Evolutionary conservation across 75 land plant species (phyloP).

Genomic region (Larix kaempferi): DNA sequence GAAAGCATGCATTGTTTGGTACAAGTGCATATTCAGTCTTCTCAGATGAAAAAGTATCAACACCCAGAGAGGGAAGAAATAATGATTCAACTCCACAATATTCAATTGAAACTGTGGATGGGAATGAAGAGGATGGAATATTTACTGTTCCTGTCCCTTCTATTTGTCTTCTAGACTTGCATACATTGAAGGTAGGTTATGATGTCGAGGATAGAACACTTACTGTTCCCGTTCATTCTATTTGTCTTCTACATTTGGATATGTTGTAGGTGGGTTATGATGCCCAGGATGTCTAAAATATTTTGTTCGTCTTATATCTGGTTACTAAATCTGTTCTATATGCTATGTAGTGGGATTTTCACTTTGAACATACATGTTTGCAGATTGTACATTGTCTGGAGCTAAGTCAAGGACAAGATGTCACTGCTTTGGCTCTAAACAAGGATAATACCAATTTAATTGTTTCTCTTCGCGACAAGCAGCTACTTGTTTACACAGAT

Average conservation of each 20-base stretch:
- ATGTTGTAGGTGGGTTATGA: conserved; percentile 47
- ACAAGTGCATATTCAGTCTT: conserved; percentile 29
- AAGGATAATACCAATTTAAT: conserved; percentile 88
- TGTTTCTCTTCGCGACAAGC: conserved; percentile 85
- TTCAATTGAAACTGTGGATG: neutral
- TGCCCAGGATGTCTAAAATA: neutral
- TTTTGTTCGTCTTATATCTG: neutral
- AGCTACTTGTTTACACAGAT: conserved; percentile 91
- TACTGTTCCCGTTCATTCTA: conserved; percentile 52
- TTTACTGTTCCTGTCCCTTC: conserved; percentile 54
- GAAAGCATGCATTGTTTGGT: conserved; percentile 68
- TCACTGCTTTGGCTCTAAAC: conserved; percentile 83
- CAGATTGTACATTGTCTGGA: conserved; percentile 80
- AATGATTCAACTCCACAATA: neutral
- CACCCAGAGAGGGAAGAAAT: conserved; percentile 15
- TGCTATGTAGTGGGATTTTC: neutral
- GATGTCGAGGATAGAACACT: conserved; percentile 5
- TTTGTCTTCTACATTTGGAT: conserved; percentile 60
- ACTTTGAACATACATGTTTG: conserved; percentile 8
- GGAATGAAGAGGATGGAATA: neutral
- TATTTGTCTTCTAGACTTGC: conserved; percentile 58
- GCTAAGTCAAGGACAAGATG: conserved; percentile 76
- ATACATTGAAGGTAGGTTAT: conserved; percentile 57
- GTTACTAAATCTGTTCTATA: neutral
- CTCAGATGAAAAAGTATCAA: conserved; percentile 4